Evolutionary conservation across 2,329 filamentous ascomycete genomes (phyloP).

Genomic region (Clonostachys solani): DNA sequence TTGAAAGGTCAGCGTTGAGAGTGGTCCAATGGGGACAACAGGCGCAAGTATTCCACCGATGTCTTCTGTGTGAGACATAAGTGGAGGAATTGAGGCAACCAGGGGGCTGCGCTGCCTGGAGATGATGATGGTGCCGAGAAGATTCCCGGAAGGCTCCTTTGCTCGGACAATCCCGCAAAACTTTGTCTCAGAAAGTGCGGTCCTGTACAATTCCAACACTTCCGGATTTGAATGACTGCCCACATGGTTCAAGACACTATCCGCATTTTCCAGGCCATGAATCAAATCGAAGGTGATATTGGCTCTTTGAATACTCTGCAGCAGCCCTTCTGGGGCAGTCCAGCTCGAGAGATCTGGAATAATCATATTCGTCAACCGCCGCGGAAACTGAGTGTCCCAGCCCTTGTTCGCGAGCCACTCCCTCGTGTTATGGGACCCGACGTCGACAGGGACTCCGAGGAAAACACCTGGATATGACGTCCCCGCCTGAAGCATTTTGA

Average conservation of each 20-base stretch:
- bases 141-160: slow-evolving; percentile 61
- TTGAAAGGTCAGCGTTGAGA: slow-evolving; percentile 67
- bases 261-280: slow-evolving; percentile 72
- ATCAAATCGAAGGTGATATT: slow-evolving; percentile 80
- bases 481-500: slow-evolving; percentile 80
- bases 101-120: slow-evolving; percentile 68
- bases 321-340: slow-evolving; percentile 72
- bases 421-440: slow-evolving; percentile 38
- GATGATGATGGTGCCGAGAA: slow-evolving; percentile 77
- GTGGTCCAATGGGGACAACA: slow-evolving; percentile 65
- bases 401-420: slow-evolving; percentile 89
- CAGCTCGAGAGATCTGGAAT: slow-evolving; percentile 70
- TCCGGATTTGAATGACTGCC: slow-evolving; percentile 71
- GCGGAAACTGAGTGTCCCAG: slow-evolving; percentile 69
- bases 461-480: slow-evolving; percentile 81
- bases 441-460: slow-evolving; percentile 68
- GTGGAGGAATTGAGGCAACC: slow-evolving; percentile 63
- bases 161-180: slow-evolving; percentile 80
- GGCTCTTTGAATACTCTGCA: slow-evolving; percentile 67
- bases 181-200: slow-evolving; percentile 66
- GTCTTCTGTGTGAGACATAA: slow-evolving; percentile 52
- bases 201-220: slow-evolving; percentile 73
- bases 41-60: slow-evolving; percentile 78
- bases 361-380: slow-evolving; percentile 60
- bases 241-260: slow-evolving; percentile 70